Conservation (phyloP, 306 rosid species). For the Vigna trinervia region DNA sequence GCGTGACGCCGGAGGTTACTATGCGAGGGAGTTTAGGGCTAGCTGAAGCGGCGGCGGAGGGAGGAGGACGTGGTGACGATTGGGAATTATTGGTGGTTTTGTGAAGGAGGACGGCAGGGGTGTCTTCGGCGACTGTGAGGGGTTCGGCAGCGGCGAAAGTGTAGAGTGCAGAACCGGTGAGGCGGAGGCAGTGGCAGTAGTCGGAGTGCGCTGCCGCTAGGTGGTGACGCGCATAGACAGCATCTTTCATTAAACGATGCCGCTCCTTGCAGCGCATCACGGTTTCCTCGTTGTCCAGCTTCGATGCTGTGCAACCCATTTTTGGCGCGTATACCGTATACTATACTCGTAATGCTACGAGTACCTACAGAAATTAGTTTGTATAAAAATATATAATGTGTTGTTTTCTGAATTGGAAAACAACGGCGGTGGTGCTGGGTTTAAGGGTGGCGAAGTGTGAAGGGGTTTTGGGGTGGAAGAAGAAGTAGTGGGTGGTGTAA, state of each 20-base stretch:
- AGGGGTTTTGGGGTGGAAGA: constrained; percentile 6
- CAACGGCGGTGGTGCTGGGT: background rate
- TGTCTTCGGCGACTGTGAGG: constrained; percentile 71
- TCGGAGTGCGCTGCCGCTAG: constrained; percentile 94
- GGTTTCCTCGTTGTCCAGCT: constrained; percentile 85
- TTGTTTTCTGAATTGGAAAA: background rate
- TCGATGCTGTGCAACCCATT: constrained; percentile 93
- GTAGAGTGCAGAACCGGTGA: constrained; percentile 75
- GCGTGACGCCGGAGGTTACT: constrained; percentile 43
- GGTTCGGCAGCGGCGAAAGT: constrained; percentile 77
- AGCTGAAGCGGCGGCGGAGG: constrained; percentile 52
- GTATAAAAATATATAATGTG: background rate
- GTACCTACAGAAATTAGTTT: background rate
- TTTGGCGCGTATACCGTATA: constrained; percentile 15
- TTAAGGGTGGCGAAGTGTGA: background rate
- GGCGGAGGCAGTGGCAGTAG: constrained; percentile 84
- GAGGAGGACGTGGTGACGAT: constrained; percentile 38
- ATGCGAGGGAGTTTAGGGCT: constrained; percentile 71
- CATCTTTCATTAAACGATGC: constrained; percentile 76
- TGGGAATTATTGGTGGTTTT: background rate
- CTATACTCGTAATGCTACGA: constrained; percentile 39
- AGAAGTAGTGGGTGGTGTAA: background rate
- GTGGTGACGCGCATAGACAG: constrained; percentile 84
- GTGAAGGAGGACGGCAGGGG: constrained; percentile 75
- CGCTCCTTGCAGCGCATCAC: constrained; percentile 96